Evolutionary conservation across 1,284 basidiomycete genomes (phyloP), one percentile per base, ranked within the genome.

Genomic region (Schizophyllum amplum): DNA sequence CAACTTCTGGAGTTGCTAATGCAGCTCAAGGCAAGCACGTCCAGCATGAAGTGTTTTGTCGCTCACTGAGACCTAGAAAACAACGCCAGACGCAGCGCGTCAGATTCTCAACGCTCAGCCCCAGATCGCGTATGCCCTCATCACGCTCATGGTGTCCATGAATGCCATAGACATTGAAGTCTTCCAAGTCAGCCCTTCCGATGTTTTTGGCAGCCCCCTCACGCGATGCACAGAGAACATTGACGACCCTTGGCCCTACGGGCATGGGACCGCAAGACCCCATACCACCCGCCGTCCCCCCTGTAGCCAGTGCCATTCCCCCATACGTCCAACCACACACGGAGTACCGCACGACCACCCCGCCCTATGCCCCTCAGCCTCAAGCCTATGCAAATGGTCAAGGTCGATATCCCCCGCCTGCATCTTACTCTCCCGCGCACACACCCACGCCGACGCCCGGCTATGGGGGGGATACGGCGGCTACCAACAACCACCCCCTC

Each of bases 71-170:
- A 23, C 26, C 56, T n/a, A 90, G 85, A 87, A 84, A 80, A 86
- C 87, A 1, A 85, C 84, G 1, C 83, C 87, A 49, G 79, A 81
- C 23, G 81, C 86, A 49, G 86, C 86, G 3, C 76, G 79, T 26
- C 73, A 76, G 24, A 86, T 90, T 61, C 74, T 90, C 48, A 86
- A 85, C 61, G 74, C 76, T 11, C 85, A 87, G 60, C 87, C 88
- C 0, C 81, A 82, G 56, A 87, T 90, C 58, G 82, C 87, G 0
- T 89, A 87, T 67, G 86, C 85, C 1, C 72, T 90, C 1, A 84
- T 90, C 59, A 76, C 78, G 1, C 78, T 89, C 47, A 87, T 90
- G 85, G 84, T 87, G 17, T 82, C 80, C 59, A 80, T 90, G 71
- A 83, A 84, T 57, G 84, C 86, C 0, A 76, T 90, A 46, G 82